Base-by-base conservation (phyloP, 2,329 filamentous ascomycete genomes). In the Cladorrhinum sp. region DNA sequence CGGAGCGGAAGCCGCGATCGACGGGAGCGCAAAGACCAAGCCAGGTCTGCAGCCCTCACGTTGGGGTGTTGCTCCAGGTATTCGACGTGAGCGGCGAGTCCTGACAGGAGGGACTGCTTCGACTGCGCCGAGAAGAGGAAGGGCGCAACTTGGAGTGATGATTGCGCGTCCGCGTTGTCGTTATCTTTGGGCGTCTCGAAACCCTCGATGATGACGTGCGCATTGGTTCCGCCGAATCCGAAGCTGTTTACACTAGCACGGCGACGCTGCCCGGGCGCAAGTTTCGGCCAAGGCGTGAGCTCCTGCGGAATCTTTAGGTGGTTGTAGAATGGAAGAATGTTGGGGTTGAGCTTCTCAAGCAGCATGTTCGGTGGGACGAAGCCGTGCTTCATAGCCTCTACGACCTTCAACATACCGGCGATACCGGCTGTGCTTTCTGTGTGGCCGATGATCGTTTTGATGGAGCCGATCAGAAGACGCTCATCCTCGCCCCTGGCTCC, bases 391-490 rank as follows among this genome's bases (percentile, higher is more conserved):
- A 81, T 59, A 23, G 72, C 70, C 30, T 76, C 62, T 0, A 76
- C 64, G 0, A 72, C 71, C 63, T 79, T 80, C 21, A 82, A 66
- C 9, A 82, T 49, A 6, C 75, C 75, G 0, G 79, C 78, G 2
- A 81, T 65, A 1, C 80, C 80, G 2, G 77, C 77, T 0, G 76
- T 73, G 6, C 77, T 78, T 65, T 82, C 80, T 0, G 76, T 74
- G 57, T 82, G 80, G 4, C 80, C 80, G 26, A 77, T 71, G 4
- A 77, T 72, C 0, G 75, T 74, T 65, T 78, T 78, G 60, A 77
- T 63, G 0, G 71, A 74, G 2, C 75, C 76, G 0, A 77, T 73
- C n/a, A n/a, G n/a, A n/a, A n/a, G n/a, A n/a, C n/a, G n/a, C n/a
- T n/a, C 9, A 28, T 28, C 50, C n/a, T n/a, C n/a, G n/a, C n/a